Conservation (phyloP, 192 early-diverging fungal genomes). For the Haplosporangium gracile region DNA sequence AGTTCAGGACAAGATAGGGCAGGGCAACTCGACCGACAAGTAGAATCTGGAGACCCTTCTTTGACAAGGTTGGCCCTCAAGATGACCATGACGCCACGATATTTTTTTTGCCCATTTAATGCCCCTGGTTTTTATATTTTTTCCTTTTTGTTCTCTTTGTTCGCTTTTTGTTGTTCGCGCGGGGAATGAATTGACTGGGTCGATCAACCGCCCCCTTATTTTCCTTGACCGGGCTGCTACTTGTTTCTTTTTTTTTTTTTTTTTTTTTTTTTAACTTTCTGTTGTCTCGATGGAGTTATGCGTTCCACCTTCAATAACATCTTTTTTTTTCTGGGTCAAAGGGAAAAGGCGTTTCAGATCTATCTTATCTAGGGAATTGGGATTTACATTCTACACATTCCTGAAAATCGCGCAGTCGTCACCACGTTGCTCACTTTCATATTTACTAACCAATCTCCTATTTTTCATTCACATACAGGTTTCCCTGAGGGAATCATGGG, state of each 20-base stretch:
- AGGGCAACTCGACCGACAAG: neutral
- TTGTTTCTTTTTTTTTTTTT: neutral
- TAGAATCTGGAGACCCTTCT: neutral
- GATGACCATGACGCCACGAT: constrained; percentile 1
- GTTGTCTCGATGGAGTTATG: neutral
- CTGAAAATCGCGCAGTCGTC: neutral
- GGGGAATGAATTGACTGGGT: constrained; percentile 19
- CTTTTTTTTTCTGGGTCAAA: neutral
- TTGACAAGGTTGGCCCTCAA: neutral
- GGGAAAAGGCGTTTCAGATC: neutral
- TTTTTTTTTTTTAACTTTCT: neutral
- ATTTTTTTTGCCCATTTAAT: neutral
- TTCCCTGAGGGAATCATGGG: constrained; percentile 95
- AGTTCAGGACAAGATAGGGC: neutral
- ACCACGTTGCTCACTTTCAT: neutral
- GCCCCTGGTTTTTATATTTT: neutral
- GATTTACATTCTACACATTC: constrained; percentile 1
- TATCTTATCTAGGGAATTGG: neutral
- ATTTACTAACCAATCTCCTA: neutral
- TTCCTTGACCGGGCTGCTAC: neutral
- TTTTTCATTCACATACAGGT: constrained; percentile 46
- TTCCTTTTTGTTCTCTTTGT: neutral
- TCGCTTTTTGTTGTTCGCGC: neutral
- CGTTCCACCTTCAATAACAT: neutral
- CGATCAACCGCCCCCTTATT: constrained; percentile 8